A percentile compares a stretch with the other conserved stretches of the same genome.
These are phyloP conservation scores for Sporobolomyces pararoseus DNA, from an alignment of 768 basidiomycete species.

Conservation along the genomic window DNA sequence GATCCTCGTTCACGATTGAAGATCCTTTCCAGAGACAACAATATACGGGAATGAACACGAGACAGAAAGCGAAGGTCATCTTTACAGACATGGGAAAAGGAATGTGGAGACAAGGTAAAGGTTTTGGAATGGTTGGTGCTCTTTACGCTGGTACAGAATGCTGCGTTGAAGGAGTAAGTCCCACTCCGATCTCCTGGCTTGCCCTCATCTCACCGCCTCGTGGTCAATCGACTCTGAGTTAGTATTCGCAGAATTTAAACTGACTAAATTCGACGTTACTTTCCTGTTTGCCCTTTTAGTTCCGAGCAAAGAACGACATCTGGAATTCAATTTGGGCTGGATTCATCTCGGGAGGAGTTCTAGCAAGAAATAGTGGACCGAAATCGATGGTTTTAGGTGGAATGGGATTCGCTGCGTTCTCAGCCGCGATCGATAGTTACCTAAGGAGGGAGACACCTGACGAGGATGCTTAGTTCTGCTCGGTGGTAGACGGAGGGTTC, in stretches of 20 bases:
- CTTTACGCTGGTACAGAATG: conserved; percentile 94
- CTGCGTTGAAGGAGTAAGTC: conserved; percentile 45
- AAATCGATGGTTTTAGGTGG: conserved; percentile 84
- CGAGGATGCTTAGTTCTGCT: conserved; percentile 14
- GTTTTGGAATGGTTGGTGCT: conserved; percentile 90
- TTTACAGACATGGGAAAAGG: conserved; percentile 91
- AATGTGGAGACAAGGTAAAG: conserved; percentile 74
- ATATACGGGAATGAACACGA: conserved; percentile 55
- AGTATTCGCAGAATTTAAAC: background rate
- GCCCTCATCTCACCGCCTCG: background rate
- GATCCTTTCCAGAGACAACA: conserved; percentile 75
- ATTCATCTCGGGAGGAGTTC: conserved; percentile 78
- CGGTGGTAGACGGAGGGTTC: background rate
- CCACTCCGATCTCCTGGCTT: too few species aligned
- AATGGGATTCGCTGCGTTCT: conserved; percentile 87
- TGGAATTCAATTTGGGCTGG: conserved; percentile 84
- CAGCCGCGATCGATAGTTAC: conserved; percentile 70
- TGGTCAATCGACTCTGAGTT: too few species aligned
- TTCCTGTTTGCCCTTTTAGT: conserved; percentile 55
- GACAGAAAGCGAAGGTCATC: conserved; percentile 75
- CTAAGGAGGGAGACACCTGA: conserved; percentile 40
- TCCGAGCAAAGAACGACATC: conserved; percentile 93
- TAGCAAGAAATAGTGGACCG: conserved; percentile 82
- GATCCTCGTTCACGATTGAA: conserved; percentile 88
- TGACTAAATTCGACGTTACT: too few species aligned